Conservation (phyloP, 768 basidiomycete species). For the Candolleomyces efflorescens region DNA sequence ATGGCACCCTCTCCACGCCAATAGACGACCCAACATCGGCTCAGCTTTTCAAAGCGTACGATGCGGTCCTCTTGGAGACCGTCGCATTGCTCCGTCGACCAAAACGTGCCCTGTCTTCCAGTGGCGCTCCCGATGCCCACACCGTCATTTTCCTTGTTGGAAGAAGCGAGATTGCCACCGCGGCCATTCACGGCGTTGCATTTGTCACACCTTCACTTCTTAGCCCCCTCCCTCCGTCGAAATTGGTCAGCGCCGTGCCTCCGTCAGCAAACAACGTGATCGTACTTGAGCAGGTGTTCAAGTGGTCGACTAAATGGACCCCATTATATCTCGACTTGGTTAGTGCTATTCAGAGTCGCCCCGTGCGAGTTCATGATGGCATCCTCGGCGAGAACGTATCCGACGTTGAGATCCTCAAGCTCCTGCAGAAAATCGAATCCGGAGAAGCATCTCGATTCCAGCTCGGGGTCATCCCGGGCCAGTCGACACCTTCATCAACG, state of each 20-base stretch:
- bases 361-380: conserved; percentile 58
- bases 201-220: conserved; percentile 66
- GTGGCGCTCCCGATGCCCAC: conserved; percentile 52
- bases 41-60: conserved; percentile 54
- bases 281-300: conserved; percentile 76
- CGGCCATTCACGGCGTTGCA: conserved; percentile 51
- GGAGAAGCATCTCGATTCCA: conserved; percentile 40
- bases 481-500: conserved; percentile 23
- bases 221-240: conserved; percentile 63
- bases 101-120: conserved; percentile 47
- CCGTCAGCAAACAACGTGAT: conserved; percentile 60
- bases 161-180: conserved; percentile 29
- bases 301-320: conserved; percentile 82
- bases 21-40: conserved; percentile 21
- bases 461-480: conserved; percentile 37
- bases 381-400: conserved; percentile 49
- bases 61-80: conserved; percentile 63
- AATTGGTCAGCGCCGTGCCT: conserved; percentile 58
- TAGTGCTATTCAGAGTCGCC: conserved; percentile 61
- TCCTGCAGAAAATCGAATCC: conserved; percentile 42
- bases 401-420: conserved; percentile 42
- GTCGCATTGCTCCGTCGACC: conserved; percentile 58
- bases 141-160: conserved; percentile 76
- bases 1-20: conserved; percentile 16
- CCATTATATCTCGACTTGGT: conserved; percentile 83